A percentile compares a stretch with the other conserved stretches of the same genome.
phyloP scores from a whole-genome alignment of 495 filamentous ascomycete species.

The Aspergillus sparsus region DNA sequence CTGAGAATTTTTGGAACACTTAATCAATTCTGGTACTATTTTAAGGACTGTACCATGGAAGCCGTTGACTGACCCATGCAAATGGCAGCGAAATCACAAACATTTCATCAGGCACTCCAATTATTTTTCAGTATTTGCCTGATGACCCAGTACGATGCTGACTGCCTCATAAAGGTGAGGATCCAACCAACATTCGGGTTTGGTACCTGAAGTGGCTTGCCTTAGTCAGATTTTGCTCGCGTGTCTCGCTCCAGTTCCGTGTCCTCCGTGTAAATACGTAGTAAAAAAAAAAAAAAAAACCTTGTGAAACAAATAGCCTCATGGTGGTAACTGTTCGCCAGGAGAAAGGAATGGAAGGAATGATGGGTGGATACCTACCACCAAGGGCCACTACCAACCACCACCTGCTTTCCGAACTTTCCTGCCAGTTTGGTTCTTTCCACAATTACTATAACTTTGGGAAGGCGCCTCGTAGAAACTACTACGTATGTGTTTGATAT shows the following conservation, averaged over 20 bases:
- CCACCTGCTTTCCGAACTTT: too few species aligned
- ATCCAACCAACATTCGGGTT: neutral
- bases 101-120: slow-evolving; percentile 2
- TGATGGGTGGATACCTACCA: too few species aligned
- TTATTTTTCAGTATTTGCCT: slow-evolving; percentile 2
- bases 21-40: slow-evolving; percentile 16
- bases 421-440: too few species aligned
- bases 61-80: slow-evolving; percentile 1
- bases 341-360: too few species aligned
- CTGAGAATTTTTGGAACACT: slow-evolving; percentile 14
- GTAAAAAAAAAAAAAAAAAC: neutral
- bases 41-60: slow-evolving; percentile 23
- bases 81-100: neutral
- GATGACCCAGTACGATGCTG: neutral
- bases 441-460: too few species aligned
- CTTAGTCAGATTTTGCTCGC: neutral
- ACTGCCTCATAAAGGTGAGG: too few species aligned
- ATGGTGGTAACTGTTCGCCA: too few species aligned
- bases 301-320: too few species aligned
- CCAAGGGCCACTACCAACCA: too few species aligned
- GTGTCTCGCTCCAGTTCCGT: slow-evolving; percentile 4
- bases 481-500: too few species aligned
- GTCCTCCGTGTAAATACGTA: slow-evolving; percentile 11
- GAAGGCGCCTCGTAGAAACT: too few species aligned
- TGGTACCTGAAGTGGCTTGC: neutral